Evolutionary conservation across 768 basidiomycete genomes (phyloP).

Genomic region (Collybiopsis confluens): DNA sequence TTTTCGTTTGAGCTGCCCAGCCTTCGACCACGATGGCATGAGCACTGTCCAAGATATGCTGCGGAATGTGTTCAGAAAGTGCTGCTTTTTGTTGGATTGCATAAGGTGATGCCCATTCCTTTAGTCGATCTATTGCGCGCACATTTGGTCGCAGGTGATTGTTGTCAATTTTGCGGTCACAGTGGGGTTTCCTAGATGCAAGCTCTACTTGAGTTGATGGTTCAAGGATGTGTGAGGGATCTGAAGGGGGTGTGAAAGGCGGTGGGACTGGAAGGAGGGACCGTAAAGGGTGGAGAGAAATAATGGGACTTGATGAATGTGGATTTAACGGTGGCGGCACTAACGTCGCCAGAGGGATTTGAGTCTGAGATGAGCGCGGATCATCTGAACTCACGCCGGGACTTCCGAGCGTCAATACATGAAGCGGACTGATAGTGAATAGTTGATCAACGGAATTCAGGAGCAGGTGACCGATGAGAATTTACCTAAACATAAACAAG

Average conservation of each 20-base stretch:
- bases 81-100: not conserved
- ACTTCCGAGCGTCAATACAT: not conserved
- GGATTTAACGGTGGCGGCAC: not conserved
- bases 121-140: too few species aligned
- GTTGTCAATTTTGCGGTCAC: too few species aligned
- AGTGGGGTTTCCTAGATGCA: too few species aligned
- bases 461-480: not conserved
- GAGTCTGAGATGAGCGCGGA: not conserved
- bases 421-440: not conserved
- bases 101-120: too few species aligned
- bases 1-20: constrained; percentile 11
- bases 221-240: not conserved
- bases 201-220: not conserved
- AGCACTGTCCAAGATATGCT: not conserved
- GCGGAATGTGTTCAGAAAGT: not conserved
- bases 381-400: not conserved
- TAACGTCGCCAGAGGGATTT: not conserved
- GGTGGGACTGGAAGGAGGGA: not conserved
- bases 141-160: too few species aligned
- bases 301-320: too few species aligned
- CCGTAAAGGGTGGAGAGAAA: too few species aligned
- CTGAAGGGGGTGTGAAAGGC: not conserved
- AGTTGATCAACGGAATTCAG: not conserved
- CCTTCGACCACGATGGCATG: constrained; percentile 6
- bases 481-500: constrained; percentile 1